Evolutionary conservation across 2,329 filamentous ascomycete genomes (phyloP).

Genomic region (Acrocalymma vagum): DNA sequence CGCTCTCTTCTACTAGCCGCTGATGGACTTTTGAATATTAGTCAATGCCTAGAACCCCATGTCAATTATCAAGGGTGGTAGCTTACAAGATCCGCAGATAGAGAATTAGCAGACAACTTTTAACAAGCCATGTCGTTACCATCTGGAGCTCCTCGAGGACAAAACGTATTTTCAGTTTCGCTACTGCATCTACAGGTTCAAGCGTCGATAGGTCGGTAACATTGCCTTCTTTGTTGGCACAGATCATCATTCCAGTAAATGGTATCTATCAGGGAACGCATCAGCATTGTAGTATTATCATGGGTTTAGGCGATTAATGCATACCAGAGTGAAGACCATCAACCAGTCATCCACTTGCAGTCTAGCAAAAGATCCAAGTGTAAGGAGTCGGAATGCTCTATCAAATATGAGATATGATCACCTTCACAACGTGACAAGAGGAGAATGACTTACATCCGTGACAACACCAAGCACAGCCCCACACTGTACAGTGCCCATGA

Average conservation of each 20-base stretch:
- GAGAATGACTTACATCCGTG: slow-evolving; percentile 26
- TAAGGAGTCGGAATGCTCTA: slow-evolving; percentile 29
- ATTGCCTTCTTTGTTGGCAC: slow-evolving; percentile 18
- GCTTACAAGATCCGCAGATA: slow-evolving; percentile 41
- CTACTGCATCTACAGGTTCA: background rate
- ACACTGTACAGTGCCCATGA: slow-evolving; percentile 34
- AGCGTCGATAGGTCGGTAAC: background rate
- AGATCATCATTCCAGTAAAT: slow-evolving; percentile 27
- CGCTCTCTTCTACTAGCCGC: slow-evolving; percentile 17
- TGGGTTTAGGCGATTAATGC: background rate
- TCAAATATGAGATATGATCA: too few relatives aligned
- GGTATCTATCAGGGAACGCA: slow-evolving; percentile 14
- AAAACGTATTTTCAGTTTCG: slow-evolving; percentile 25
- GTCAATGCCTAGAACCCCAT: too few relatives aligned
- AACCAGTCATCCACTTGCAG: slow-evolving; percentile 39
- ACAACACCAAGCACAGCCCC: slow-evolving; percentile 27
- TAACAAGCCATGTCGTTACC: slow-evolving; percentile 34
- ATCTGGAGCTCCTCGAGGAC: slow-evolving; percentile 37
- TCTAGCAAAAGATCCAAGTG: slow-evolving; percentile 26
- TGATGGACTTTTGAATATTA: slow-evolving; percentile 18
- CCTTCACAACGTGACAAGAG: background rate
- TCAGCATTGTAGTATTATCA: background rate
- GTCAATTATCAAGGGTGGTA: background rate
- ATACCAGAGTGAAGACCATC: slow-evolving; percentile 30
- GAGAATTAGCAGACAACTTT: slow-evolving; percentile 35